phyloP scores from a whole-genome alignment of 1,139 yeast genomes.

The Williopsis jadinii region DNA sequence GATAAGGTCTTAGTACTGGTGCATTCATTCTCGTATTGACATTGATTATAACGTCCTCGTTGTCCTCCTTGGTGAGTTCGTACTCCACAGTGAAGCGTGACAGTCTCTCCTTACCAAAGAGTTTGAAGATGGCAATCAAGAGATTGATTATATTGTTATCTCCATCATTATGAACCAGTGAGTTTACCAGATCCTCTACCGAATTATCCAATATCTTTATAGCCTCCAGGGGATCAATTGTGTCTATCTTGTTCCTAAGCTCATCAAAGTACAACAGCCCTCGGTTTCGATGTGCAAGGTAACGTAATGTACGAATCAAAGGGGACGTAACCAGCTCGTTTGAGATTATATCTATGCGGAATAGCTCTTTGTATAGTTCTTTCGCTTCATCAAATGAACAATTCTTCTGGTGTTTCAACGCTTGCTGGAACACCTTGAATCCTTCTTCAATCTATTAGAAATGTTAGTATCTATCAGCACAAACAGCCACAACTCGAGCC shows the following conservation, averaged over 20 bases:
- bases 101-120: constrained; percentile 42
- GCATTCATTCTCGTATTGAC: constrained; percentile 9
- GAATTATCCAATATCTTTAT: constrained; percentile 30
- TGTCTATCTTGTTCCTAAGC: constrained; percentile 22
- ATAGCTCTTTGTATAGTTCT: constrained; percentile 50
- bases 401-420: constrained; percentile 53
- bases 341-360: constrained; percentile 35
- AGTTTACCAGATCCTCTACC: constrained; percentile 48
- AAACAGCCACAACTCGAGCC: neutral
- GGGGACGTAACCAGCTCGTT: constrained; percentile 58
- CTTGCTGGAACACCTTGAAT: constrained; percentile 64
- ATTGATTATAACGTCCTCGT: constrained; percentile 40
- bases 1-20: constrained; percentile 4
- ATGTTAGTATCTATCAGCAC: constrained; percentile 12
- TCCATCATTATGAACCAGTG: constrained; percentile 57
- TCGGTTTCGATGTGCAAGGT: constrained; percentile 72
- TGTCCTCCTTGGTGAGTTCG: constrained; percentile 40
- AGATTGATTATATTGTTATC: constrained; percentile 46
- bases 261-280: constrained; percentile 65
- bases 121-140: constrained; percentile 41
- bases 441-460: constrained; percentile 74
- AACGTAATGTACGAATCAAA: constrained; percentile 63
- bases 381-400: constrained; percentile 44
- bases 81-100: constrained; percentile 63
- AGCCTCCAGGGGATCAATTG: constrained; percentile 7